Conservation (phyloP, 2,329 filamentous ascomycete species). For the Colletotrichum simmondsii region DNA sequence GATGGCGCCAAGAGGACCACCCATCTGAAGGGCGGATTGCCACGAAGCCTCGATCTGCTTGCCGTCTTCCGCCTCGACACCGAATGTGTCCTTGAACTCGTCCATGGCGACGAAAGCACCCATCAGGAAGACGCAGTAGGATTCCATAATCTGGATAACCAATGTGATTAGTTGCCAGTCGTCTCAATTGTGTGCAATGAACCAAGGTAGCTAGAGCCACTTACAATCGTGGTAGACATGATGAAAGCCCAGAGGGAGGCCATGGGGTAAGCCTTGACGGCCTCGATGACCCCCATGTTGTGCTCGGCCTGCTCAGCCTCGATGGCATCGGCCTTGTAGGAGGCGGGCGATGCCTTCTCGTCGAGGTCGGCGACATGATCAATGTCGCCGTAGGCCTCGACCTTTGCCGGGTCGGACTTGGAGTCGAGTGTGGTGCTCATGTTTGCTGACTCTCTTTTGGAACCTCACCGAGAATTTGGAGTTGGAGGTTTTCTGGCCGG, state of each 20-base stretch:
- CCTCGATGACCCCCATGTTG: conserved; percentile 47
- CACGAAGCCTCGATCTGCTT: conserved; percentile 61
- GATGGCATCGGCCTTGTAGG: conserved; percentile 64
- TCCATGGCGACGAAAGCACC: conserved; percentile 66
- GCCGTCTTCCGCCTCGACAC: conserved; percentile 46
- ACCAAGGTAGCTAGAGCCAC: conserved; percentile 36
- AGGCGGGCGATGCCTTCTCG: conserved; percentile 50
- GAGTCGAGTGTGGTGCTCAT: conserved; percentile 22
- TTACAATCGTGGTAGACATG: conserved; percentile 53
- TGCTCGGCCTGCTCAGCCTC: conserved; percentile 61
- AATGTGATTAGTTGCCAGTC: conserved; percentile 34
- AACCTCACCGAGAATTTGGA: neutral
- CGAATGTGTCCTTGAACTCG: conserved; percentile 58
- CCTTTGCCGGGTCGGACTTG: conserved; percentile 27
- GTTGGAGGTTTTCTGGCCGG: neutral
- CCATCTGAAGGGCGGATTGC: conserved; percentile 67
- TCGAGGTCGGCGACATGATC: conserved; percentile 36
- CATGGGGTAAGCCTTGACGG: conserved; percentile 47
- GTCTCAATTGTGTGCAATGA: too few species aligned
- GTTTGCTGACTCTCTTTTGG: neutral
- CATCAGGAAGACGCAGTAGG: conserved; percentile 71
- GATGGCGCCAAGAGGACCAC: conserved; percentile 68
- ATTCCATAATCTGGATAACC: conserved; percentile 68
- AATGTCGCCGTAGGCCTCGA: conserved; percentile 20
- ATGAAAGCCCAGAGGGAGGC: conserved; percentile 51